These are phyloP conservation scores for Lathyrus sativus DNA, from an alignment of 306 rosid genomes.

Conservation along the genomic window DNA sequence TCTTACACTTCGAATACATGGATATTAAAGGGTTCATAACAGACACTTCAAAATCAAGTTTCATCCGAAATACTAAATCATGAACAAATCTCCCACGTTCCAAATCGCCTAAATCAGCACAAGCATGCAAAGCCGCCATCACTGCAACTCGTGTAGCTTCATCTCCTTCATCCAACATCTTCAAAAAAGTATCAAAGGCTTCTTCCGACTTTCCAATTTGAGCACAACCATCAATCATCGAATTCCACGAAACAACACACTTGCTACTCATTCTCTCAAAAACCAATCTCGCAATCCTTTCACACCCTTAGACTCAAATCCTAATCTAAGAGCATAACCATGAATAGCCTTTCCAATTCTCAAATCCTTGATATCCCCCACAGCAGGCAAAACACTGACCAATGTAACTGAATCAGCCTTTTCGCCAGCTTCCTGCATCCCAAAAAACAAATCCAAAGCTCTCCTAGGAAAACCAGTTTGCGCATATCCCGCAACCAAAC, in stretches of 20 bases:
- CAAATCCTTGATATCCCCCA: slow-evolving; percentile 66
- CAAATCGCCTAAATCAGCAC: slow-evolving; percentile 75
- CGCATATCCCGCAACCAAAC: slow-evolving; percentile 70
- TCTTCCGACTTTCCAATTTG: slow-evolving; percentile 66
- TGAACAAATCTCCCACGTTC: slow-evolving; percentile 68
- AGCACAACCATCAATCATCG: slow-evolving; percentile 81
- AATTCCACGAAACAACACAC: slow-evolving; percentile 85
- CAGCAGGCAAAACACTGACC: slow-evolving; percentile 82
- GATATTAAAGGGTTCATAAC: slow-evolving; percentile 84
- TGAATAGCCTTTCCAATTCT: slow-evolving; percentile 68
- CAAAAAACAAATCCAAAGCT: slow-evolving; percentile 54
- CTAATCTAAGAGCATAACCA: slow-evolving; percentile 62
- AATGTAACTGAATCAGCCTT: slow-evolving; percentile 74
- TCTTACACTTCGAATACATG: slow-evolving; percentile 85
- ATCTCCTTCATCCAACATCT: slow-evolving; percentile 68
- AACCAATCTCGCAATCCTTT: slow-evolving; percentile 52
- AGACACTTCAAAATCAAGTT: slow-evolving; percentile 56
- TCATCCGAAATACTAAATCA: slow-evolving; percentile 47
- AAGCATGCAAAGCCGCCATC: slow-evolving; percentile 78
- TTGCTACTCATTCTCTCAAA: slow-evolving; percentile 64
- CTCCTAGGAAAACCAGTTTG: slow-evolving; percentile 67
- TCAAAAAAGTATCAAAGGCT: slow-evolving; percentile 59
- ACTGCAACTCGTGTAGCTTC: slow-evolving; percentile 66
- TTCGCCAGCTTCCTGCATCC: slow-evolving; percentile 71
- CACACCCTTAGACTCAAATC: slow-evolving; percentile 60